Evolutionary conservation across 2,329 filamentous ascomycete species (phyloP).

Genomic region (Arachnomyces sp.): DNA sequence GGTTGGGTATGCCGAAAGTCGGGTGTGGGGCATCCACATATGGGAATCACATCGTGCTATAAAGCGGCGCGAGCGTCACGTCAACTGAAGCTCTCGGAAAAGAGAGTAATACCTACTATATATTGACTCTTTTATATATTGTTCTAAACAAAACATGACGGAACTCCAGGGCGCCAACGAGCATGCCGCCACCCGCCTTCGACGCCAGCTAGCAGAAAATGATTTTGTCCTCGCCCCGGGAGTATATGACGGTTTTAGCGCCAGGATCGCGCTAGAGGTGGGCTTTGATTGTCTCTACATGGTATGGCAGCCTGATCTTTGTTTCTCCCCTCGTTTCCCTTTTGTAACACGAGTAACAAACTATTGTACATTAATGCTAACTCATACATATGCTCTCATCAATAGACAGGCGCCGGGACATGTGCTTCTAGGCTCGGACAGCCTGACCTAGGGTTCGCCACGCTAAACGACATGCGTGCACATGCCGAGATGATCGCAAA

Average conservation of each 20-base stretch:
- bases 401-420: constrained; percentile 45
- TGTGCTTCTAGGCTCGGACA: constrained; percentile 42
- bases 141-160: too few species aligned
- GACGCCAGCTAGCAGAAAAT: constrained; percentile 25
- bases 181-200: constrained; percentile 24
- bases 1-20: too few species aligned
- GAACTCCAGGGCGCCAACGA: too few species aligned
- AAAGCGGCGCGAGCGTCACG: too few species aligned
- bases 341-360: too few species aligned
- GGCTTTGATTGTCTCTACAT: constrained; percentile 47
- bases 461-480: constrained; percentile 45
- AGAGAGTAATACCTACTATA: too few species aligned
- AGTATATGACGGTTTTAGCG: constrained; percentile 45
- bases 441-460: constrained; percentile 45
- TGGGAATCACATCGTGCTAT: too few species aligned
- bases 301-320: constrained; percentile 28
- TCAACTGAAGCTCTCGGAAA: too few species aligned
- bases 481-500: constrained; percentile 49
- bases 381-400: neutral
- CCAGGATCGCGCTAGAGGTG: constrained; percentile 41
- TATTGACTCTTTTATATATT: too few species aligned
- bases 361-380: too few species aligned
- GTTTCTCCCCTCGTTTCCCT: neutral
- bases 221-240: constrained; percentile 40
- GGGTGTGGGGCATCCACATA: too few species aligned